Percentiles rank a stretch among this genome's conserved stretches.
These are phyloP conservation scores for Sclerotinia borealis DNA, from an alignment of 2,329 filamentous ascomycete species.

Conservation along the genomic window DNA sequence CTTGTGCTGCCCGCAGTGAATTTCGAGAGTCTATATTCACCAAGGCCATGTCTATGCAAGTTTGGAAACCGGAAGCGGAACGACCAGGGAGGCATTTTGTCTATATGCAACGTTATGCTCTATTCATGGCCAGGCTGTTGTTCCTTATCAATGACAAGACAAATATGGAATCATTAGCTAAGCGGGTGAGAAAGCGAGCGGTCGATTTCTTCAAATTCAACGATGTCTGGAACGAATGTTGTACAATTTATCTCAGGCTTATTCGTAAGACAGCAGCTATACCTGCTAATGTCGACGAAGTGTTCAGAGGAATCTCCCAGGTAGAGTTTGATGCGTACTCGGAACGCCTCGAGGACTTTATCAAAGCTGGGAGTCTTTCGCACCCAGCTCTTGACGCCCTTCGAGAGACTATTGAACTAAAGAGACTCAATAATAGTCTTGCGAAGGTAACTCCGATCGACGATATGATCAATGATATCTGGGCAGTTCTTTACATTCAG, in stretches of 20 bases:
- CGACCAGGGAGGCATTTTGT: constrained; percentile 66
- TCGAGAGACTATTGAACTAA: constrained; percentile 61
- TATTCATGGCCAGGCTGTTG: constrained; percentile 58
- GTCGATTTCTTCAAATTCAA: constrained; percentile 40
- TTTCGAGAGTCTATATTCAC: constrained; percentile 67
- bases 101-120: constrained; percentile 64
- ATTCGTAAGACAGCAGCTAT: constrained; percentile 53
- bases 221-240: constrained; percentile 27
- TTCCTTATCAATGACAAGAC: constrained; percentile 55
- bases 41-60: constrained; percentile 66
- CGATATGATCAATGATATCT: constrained; percentile 88
- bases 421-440: constrained; percentile 76
- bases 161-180: constrained; percentile 57
- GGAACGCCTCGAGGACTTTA: constrained; percentile 53
- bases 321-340: constrained; percentile 59
- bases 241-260: constrained; percentile 35
- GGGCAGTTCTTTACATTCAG: constrained; percentile 67
- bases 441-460: constrained; percentile 85
- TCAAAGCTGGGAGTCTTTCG: constrained; percentile 41
- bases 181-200: constrained; percentile 57
- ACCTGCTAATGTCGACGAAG: constrained; percentile 56
- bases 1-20: constrained; percentile 56
- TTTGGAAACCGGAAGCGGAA: constrained; percentile 69
- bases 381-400: constrained; percentile 54
- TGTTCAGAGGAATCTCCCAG: constrained; percentile 57